Evolutionary conservation across 176 grass and related monocot species (phyloP).

Genomic region (Avena atlantica): DNA sequence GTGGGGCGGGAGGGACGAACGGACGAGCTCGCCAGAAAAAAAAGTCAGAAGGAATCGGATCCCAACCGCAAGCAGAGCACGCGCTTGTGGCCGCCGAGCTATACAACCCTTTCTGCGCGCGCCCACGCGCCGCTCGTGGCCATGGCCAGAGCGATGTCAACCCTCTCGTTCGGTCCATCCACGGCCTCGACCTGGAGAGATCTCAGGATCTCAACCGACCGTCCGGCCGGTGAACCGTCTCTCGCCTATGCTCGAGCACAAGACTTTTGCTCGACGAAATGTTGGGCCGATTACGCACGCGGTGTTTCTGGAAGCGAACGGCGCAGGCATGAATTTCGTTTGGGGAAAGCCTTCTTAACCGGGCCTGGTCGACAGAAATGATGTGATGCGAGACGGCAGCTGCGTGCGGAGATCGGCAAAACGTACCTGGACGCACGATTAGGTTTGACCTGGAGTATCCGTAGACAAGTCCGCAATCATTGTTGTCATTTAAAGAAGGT

Average conservation of each 20-base stretch:
- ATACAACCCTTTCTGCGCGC: neutral
- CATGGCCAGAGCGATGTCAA: conserved; percentile 18
- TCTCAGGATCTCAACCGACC: neutral
- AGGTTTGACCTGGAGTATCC: conserved; percentile 35
- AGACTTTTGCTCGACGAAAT: neutral
- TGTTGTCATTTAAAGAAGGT: neutral
- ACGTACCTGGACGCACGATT: conserved; percentile 21
- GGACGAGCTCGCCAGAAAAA: neutral
- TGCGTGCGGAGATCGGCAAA: neutral
- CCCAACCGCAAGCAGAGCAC: neutral
- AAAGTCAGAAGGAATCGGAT: conserved; percentile 20
- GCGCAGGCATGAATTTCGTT: neutral
- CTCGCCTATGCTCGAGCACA: neutral
- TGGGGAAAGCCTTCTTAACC: neutral
- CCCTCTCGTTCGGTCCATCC: neutral
- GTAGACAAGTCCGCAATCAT: neutral
- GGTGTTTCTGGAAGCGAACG: neutral
- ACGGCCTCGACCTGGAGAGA: neutral
- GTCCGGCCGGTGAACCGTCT: neutral
- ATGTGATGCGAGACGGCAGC: neutral
- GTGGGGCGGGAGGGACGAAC: neutral
- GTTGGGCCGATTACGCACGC: neutral
- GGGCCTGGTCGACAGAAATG: neutral
- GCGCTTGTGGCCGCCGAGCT: neutral
- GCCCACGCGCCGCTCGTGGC: conserved; percentile 48